Evolutionary conservation across 176 grass and related monocot genomes (phyloP).

Genomic region (Eleusine coracana): DNA sequence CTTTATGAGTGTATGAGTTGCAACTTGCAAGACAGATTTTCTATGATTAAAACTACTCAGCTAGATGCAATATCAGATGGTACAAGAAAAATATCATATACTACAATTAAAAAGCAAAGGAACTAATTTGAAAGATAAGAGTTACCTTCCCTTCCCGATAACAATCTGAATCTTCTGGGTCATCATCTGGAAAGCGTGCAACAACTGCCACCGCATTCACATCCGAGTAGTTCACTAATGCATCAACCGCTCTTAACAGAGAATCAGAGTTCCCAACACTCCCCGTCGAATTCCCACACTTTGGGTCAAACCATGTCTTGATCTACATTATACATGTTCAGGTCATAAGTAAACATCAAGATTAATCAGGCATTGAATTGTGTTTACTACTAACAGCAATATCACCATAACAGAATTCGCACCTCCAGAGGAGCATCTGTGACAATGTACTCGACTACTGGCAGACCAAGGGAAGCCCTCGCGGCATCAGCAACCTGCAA

Average conservation of each 20-base stretch:
- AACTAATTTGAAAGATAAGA: constrained; percentile 15
- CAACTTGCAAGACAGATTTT: not conserved
- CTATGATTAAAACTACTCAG: not conserved
- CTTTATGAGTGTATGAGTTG: not conserved
- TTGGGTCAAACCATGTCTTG: constrained; percentile 79
- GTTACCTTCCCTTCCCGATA: constrained; percentile 88
- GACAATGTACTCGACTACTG: constrained; percentile 72
- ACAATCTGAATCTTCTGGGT: constrained; percentile 63
- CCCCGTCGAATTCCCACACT: constrained; percentile 83
- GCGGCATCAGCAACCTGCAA: constrained; percentile 88
- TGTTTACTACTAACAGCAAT: not conserved
- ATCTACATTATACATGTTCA: constrained; percentile 44
- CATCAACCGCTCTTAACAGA: constrained; percentile 71
- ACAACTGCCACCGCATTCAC: constrained; percentile 89
- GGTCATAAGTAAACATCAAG: not conserved
- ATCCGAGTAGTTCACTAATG: constrained; percentile 54
- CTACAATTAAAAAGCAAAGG: not conserved
- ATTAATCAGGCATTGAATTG: not conserved
- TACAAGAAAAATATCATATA: not conserved
- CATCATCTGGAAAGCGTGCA: constrained; percentile 84
- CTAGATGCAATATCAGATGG: not conserved
- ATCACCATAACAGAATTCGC: not conserved
- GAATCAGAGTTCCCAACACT: constrained; percentile 70
- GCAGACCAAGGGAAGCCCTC: constrained; percentile 74
- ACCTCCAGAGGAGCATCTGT: constrained; percentile 94